These are phyloP conservation scores for Steccherinum ochraceum DNA, from an alignment of 768 basidiomycete genomes.

Conservation along the genomic window DNA sequence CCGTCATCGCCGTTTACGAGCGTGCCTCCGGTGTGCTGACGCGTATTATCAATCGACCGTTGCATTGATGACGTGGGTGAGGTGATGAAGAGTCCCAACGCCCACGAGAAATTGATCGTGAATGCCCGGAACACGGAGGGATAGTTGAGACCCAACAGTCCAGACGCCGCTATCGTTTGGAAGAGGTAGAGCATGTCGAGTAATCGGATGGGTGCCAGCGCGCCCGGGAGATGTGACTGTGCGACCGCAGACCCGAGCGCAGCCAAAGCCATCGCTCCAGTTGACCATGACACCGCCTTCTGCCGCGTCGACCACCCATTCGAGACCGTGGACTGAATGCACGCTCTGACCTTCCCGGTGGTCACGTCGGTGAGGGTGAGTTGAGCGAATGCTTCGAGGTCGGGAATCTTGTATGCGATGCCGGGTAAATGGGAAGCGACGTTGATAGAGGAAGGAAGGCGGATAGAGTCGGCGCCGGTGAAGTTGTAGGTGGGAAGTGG, in stretches of 20 bases:
- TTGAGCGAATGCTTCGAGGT: constrained; percentile 86
- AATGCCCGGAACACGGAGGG: constrained; percentile 78
- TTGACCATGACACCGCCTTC: constrained; percentile 69
- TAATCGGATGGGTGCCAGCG: constrained; percentile 67
- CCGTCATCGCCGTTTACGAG: constrained; percentile 49
- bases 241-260: constrained; percentile 48
- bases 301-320: constrained; percentile 87
- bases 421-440: constrained; percentile 56
- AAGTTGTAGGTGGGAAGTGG: constrained; percentile 82
- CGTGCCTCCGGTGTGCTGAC: constrained; percentile 74
- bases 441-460: constrained; percentile 53
- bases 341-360: constrained; percentile 75
- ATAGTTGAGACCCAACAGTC: constrained; percentile 81
- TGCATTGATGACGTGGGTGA: constrained; percentile 59
- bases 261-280: constrained; percentile 57
- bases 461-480: constrained; percentile 68
- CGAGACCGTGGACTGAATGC: constrained; percentile 85
- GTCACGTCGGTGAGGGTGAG: constrained; percentile 62
- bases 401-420: constrained; percentile 83
- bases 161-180: constrained; percentile 78
- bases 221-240: constrained; percentile 49
- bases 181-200: constrained; percentile 79
- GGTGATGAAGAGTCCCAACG: constrained; percentile 63
- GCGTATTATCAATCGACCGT: constrained; percentile 73
- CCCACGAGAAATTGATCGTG: constrained; percentile 85